Conservation (phyloP, 331 rosid species). For the Quercus lobata region DNA sequence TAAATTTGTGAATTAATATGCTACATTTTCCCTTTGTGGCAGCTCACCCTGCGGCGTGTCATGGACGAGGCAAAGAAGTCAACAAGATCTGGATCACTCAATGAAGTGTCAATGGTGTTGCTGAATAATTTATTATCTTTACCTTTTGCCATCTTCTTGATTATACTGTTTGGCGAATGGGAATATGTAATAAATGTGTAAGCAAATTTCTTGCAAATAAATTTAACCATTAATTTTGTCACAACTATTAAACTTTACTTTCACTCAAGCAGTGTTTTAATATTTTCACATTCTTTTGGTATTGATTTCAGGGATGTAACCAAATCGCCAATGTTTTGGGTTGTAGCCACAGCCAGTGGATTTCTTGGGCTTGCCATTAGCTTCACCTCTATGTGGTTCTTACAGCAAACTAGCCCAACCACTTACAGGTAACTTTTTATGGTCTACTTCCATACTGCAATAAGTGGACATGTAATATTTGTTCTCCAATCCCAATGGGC, state of each 20-base stretch:
- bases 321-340: slow-evolving; percentile 71
- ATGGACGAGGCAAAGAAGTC: slow-evolving; percentile 83
- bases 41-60: slow-evolving; percentile 76
- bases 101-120: slow-evolving; percentile 94
- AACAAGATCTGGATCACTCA: slow-evolving; percentile 78
- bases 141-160: slow-evolving; percentile 70
- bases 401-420: slow-evolving; percentile 87
- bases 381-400: slow-evolving; percentile 94
- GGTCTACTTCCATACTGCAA: neutral
- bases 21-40: slow-evolving; percentile 18
- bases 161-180: slow-evolving; percentile 68
- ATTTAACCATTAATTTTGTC: neutral
- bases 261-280: slow-evolving; percentile 2
- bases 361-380: slow-evolving; percentile 85
- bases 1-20: neutral
- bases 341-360: slow-evolving; percentile 78
- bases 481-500: neutral
- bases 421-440: slow-evolving; percentile 58
- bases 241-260: neutral
- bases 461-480: neutral
- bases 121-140: slow-evolving; percentile 76
- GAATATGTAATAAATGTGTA: slow-evolving; percentile 66
- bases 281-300: slow-evolving; percentile 9
- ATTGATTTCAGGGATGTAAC: slow-evolving; percentile 57
- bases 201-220: slow-evolving; percentile 25